Evolutionary conservation across 768 basidiomycete genomes (phyloP).

Genomic region (Calocera viscosa): DNA sequence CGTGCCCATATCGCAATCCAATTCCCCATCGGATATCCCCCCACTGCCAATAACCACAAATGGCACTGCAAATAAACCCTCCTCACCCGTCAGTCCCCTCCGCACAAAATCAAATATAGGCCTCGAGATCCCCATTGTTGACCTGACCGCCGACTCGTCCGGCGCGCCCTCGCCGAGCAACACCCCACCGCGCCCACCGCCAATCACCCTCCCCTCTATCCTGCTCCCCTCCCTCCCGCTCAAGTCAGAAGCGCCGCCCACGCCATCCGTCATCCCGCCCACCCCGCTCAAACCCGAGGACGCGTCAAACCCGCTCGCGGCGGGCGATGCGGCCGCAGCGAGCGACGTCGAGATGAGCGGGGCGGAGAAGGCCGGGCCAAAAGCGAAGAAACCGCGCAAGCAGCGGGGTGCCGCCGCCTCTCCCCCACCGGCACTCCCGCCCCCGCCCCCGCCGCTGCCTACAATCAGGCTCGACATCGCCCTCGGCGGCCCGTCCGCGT

Average conservation of each 20-base stretch:
- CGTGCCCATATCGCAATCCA: background rate
- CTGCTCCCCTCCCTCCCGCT: background rate
- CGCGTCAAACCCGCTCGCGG: background rate
- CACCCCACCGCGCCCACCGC: background rate
- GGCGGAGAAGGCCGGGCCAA: slow-evolving; percentile 14
- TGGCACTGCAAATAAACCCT: background rate
- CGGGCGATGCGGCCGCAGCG: background rate
- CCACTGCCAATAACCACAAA: background rate
- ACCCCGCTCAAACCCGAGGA: background rate
- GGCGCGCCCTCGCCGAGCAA: background rate
- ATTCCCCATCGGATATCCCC: background rate
- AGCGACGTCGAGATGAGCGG: slow-evolving; percentile 6
- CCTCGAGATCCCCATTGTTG: background rate
- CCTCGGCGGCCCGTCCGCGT: slow-evolving; percentile 61
- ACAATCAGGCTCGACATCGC: slow-evolving; percentile 58
- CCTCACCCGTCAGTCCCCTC: background rate
- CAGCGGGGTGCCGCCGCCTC: slow-evolving; percentile 38
- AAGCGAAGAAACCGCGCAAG: slow-evolving; percentile 32
- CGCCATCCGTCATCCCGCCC: background rate
- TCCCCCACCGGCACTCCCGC: slow-evolving; percentile 42
- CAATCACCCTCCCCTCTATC: background rate
- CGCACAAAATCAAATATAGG: background rate
- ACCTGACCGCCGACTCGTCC: slow-evolving; percentile 4
- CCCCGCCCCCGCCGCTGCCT: slow-evolving; percentile 38
- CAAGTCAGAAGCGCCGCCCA: background rate